These are phyloP conservation scores for Nothophaeocryptopus gaeumannii DNA, from an alignment of 2,329 filamentous ascomycete species.

Conservation along the genomic window DNA sequence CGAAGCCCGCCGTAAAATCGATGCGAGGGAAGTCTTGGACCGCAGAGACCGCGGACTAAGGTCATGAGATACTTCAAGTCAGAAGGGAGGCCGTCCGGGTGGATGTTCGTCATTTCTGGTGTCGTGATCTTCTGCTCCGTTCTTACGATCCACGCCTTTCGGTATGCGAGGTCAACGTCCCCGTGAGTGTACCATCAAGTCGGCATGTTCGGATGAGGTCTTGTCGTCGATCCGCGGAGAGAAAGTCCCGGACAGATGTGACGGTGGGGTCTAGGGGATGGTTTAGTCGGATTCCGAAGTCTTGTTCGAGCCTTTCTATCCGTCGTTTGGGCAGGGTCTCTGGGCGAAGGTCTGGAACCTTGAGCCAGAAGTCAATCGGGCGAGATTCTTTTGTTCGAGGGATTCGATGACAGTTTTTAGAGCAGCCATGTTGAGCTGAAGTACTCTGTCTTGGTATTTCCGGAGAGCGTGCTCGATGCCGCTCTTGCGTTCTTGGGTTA, in stretches of 20 bases:
- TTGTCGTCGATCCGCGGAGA: neutral
- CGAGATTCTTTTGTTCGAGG: neutral
- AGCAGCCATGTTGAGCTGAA: neutral
- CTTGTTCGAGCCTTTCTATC: neutral
- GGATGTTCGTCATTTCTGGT: neutral
- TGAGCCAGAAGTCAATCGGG: neutral
- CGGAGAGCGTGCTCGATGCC: slow-evolving; percentile 3
- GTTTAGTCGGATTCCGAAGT: neutral
- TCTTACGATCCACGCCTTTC: neutral
- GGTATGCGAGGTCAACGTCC: neutral
- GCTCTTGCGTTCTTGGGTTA: too few species aligned
- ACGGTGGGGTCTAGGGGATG: neutral
- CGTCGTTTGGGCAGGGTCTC: too few species aligned
- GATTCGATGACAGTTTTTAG: neutral
- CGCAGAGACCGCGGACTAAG: slow-evolving; percentile 4
- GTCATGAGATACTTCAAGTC: slow-evolving; percentile 9
- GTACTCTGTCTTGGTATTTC: slow-evolving; percentile 2
- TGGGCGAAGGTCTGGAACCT: too few species aligned
- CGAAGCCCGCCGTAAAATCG: slow-evolving; percentile 1
- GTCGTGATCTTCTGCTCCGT: slow-evolving; percentile 2
- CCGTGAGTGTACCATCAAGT: neutral
- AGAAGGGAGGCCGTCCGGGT: slow-evolving; percentile 1
- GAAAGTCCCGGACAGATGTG: neutral
- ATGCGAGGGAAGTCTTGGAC: neutral
- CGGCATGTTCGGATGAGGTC: slow-evolving; percentile 4